phyloP scores from a whole-genome alignment of 1,284 basidiomycete species.

The Ceratorhiza oryzae-sativae region DNA sequence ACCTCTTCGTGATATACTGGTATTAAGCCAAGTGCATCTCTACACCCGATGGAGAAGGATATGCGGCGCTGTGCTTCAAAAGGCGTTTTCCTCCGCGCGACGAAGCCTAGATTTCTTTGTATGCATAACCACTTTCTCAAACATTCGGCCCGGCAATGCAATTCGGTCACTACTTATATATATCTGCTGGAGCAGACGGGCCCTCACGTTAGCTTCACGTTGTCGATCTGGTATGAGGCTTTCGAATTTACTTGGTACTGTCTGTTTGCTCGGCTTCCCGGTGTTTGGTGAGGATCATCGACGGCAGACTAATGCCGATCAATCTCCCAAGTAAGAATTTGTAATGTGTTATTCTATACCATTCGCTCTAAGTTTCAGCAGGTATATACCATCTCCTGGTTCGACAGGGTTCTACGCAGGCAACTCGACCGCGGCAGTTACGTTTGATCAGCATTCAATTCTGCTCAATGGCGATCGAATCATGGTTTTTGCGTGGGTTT shows the following conservation, averaged over 20 bases:
- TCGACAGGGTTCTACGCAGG: slow-evolving; percentile 53
- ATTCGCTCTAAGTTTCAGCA: background rate
- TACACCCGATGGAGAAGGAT: slow-evolving; percentile 1
- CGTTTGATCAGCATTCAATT: slow-evolving; percentile 45
- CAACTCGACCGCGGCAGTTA: slow-evolving; percentile 53
- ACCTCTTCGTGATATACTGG: no score
- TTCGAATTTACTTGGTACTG: slow-evolving; percentile 6
- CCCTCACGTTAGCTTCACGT: background rate
- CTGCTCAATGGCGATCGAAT: slow-evolving; percentile 29
- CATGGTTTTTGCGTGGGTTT: slow-evolving; percentile 8
- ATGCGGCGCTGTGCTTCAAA: background rate
- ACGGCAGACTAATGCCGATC: slow-evolving; percentile 14
- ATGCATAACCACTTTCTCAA: background rate
- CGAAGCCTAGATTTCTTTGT: background rate
- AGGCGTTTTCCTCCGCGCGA: background rate
- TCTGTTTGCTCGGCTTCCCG: background rate
- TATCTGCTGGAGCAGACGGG: background rate
- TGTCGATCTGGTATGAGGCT: slow-evolving; percentile 12
- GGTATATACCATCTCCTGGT: slow-evolving; percentile 40
- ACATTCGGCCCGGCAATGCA: background rate
- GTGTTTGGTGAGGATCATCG: background rate
- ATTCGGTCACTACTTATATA: background rate
- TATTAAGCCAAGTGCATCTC: no score
- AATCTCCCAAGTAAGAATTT: background rate
- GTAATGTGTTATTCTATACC: background rate